Conservation (phyloP, 306 rosid species). For the Vigna hirtella region DNA sequence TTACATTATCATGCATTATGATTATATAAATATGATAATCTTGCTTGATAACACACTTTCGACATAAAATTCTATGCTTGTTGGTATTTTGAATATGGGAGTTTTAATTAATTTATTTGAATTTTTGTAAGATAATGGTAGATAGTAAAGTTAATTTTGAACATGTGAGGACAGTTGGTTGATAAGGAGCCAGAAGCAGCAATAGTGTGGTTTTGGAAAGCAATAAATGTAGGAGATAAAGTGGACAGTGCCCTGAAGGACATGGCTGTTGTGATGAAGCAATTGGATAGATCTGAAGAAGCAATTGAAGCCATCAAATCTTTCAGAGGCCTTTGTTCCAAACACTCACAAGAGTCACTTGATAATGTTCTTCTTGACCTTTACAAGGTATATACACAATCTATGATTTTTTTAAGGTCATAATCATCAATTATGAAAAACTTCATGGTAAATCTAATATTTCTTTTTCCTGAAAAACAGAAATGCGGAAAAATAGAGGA, state of each 20-base stretch:
- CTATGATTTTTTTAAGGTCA: too few species aligned
- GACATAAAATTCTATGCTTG: too few species aligned
- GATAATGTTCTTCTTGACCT: conserved; percentile 91
- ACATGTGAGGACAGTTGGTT: conserved; percentile 58
- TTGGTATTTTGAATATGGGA: too few species aligned
- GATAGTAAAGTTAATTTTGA: too few species aligned
- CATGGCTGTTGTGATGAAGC: conserved; percentile 97
- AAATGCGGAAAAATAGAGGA: conserved; percentile 87
- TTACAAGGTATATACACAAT: conserved; percentile 60
- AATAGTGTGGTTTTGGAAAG: conserved; percentile 79
- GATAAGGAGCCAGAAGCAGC: conserved; percentile 87
- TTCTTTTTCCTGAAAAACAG: conserved; percentile 41
- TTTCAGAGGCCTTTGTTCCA: conserved; percentile 69
- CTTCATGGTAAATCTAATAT: background rate
- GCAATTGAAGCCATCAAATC: conserved; percentile 90
- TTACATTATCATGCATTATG: background rate
- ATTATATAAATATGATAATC: background rate
- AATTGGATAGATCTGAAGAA: conserved; percentile 83
- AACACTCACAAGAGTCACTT: conserved; percentile 88
- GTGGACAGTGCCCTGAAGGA: conserved; percentile 92
- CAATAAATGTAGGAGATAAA: conserved; percentile 86
- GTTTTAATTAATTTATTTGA: too few species aligned
- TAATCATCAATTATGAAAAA: too few species aligned
- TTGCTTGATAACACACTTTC: background rate
- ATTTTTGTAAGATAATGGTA: too few species aligned